phyloP scores from a whole-genome alignment of 1,284 basidiomycete genomes.

The Ceratobasidium sp. region DNA sequence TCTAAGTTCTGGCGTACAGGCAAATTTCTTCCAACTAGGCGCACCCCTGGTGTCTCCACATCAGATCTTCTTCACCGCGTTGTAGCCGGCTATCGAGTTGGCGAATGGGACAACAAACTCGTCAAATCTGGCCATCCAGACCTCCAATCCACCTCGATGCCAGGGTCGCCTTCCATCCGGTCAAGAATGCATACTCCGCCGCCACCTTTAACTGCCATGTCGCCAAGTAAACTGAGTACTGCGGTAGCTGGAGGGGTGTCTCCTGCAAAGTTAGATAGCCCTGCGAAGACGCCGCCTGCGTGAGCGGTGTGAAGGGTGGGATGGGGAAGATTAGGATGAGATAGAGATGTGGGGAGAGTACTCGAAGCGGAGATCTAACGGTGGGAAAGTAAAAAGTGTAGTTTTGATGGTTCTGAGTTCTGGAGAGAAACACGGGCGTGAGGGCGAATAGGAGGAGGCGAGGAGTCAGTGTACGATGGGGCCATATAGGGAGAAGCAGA shows the following conservation, averaged over 20 bases:
- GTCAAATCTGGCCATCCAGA: slow-evolving; percentile 85
- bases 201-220: slow-evolving; percentile 24
- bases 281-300: slow-evolving; percentile 29
- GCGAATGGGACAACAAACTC: slow-evolving; percentile 91
- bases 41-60: slow-evolving; percentile 95
- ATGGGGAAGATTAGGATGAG: neutral
- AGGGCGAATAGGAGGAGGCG: neutral
- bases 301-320: neutral
- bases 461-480: neutral
- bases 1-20: slow-evolving; percentile 64
- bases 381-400: neutral
- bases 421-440: neutral
- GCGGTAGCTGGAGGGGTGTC: neutral
- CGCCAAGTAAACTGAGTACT: slow-evolving; percentile 13
- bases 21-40: slow-evolving; percentile 93
- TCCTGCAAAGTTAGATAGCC: slow-evolving; percentile 15
- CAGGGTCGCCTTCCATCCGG: slow-evolving; percentile 24
- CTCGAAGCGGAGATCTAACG: neutral
- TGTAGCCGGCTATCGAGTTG: slow-evolving; percentile 81
- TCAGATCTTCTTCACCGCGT: slow-evolving; percentile 89
- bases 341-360: neutral
- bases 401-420: slow-evolving; percentile 1
- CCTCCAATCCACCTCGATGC: slow-evolving; percentile 63
- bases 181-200: slow-evolving; percentile 31
- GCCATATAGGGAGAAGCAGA: slow-evolving; percentile 15